Evolutionary conservation across 768 basidiomycete species (phyloP), one percentile per base, ranked within the genome.

Genomic region (Rhizopogon vinicolor): DNA sequence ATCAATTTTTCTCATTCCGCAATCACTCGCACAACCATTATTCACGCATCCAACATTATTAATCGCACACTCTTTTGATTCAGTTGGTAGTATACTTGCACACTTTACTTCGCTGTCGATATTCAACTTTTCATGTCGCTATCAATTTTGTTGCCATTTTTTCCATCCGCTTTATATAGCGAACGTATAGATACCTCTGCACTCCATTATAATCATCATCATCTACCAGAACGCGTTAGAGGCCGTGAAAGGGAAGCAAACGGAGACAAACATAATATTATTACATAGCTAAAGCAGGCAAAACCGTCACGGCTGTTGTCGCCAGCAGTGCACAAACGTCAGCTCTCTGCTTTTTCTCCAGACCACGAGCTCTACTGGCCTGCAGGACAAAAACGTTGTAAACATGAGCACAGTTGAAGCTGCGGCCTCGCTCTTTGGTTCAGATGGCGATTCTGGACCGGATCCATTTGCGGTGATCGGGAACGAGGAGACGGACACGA

Each of bases 361-460:
- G 49, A 51, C 52, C 42, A 58, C 59, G 40, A 53, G 35, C 35
- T 22, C 37, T 22, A 61, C 44, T 61, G 29, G 53, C 42, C 57
- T 44, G 44, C 53, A 59, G 50, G 39, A 44, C 48, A 44, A 52
- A 65, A 68, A 72, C 68, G 69, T 61, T 72, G 67, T 60, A 69
- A 62, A 64, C 64, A 87, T 87, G 86, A 80, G 75, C 67, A 75
- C 77, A 61, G 82, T 86, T 54, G 88, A 90, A 75, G 84, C 87
- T 61, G 91, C 91, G 37, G 86, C 89, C 51, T 85, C 87, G 55
- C 85, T 93, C 44, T 93, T 93, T 75, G 87, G 84, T 58, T 72
- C 80, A 51, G 81, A 81, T 33, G 61, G 60, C 39, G 86, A 89
- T 65, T 64, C 81, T 50, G 73, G 73, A 16, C 74, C 79, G 33